Evolutionary conservation across 441 rosid species (phyloP), one percentile per base, ranked within the genome.

Genomic region (Pelargonium cotyledonis): DNA sequence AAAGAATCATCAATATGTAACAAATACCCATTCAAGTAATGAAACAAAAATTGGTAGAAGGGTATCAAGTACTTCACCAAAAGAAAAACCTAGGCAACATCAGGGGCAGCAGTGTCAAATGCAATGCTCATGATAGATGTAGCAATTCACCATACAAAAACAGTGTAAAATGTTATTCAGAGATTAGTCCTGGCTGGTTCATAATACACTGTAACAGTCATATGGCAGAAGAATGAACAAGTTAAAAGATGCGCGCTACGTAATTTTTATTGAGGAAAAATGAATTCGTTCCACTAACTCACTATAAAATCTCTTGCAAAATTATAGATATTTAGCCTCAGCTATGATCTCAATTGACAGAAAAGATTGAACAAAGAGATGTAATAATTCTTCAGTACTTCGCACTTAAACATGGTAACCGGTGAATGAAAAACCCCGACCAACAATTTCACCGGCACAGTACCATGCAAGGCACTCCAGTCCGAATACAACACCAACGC

Each of bases 401-500:
- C 1, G 21, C 60, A 15, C 60, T 15, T 53, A 53, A 53, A 53
- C 60, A 4, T 53, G 19, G 60, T 53, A 53, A 53, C 60, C 60
- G 9, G 60, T 53, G 60, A 53, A n/a, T 7, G 60, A n/a, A 15
- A 53, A 53, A 0, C 60, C 60, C 2, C 60, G 60, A 5, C 60
- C 60, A 53, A 53, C 21, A 14, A 49, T 49, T 14, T 49, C 55
- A 49, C 55, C 55, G 3, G 16, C 55, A 49, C 55, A 49, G 55
- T 53, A 53, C 60, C 60, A 53, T n/a, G 60, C 60, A 12, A n/a
- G 6, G 60, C 60, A 53, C 60, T 53, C 60, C 7, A 53, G 21
- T 19, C 60, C 60, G 21, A 53, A 53, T 8, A 53, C 5, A 15
- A 19, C 60, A n/a, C 19, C 60, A 15, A 15, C 16, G 60, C 60